Evolutionary conservation across 176 grass and related monocot genomes (phyloP), one percentile per base, ranked within the genome.

Genomic region (Oryza glumipatula): DNA sequence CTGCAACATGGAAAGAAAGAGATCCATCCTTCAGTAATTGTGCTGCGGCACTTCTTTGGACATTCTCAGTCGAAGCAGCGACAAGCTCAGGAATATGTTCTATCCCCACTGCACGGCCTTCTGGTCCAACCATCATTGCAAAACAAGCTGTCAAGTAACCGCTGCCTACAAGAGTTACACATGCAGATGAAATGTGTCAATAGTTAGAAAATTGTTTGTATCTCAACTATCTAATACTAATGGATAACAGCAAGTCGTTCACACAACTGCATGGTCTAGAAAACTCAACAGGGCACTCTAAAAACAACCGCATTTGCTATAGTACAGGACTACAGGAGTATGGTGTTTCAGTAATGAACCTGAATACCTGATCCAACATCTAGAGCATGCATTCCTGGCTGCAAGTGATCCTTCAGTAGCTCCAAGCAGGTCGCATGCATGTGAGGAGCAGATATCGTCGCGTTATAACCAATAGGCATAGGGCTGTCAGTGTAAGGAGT

Each of bases 291-390:
- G 41, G 9, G 41, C 7, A 43, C 41, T 43, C 41, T 7, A 43
- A 43, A 43, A 43, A 43, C 56, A 86, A 16, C 33, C 1, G 22
- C 19, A 58, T 38, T 1, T 13, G 56, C 51, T 23, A 28, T 44
- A 85, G 71, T 32, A 32, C 30, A 32, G 30, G 30, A 32, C 30
- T 52, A 22, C 2, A 86, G 1, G 45, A 45, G 66, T 1, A 86
- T 21, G 19, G 6, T 49, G 35, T 2, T 0, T 73, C 35, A 67
- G 67, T 1, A 78, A 78, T 74, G 26, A 0, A 96, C 94, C 94
- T 93, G 94, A 96, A 35, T 0, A 96, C 94, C 94, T 93, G 94
- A 96, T 74, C 94, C 94, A 77, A 96, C 86, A 87, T 96, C 94
- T 41, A 96, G 70, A 77, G 94, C 91, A 87, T 33, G 86, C 91